Base-by-base conservation (phyloP, 495 filamentous ascomycete species). In the Chaetomium fimeti region DNA sequence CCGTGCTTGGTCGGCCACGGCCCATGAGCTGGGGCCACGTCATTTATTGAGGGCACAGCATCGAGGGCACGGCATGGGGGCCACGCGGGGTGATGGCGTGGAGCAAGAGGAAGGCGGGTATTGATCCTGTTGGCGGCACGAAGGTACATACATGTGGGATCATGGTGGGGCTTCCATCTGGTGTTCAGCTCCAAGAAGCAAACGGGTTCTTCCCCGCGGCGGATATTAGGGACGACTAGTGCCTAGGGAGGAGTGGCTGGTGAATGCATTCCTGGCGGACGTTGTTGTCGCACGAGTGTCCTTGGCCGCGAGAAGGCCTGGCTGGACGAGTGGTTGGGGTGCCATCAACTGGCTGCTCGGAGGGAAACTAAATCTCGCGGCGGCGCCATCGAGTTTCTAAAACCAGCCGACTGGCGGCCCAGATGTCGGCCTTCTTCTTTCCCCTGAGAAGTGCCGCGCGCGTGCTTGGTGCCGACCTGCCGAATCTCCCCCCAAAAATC, bases 1-100 rank as follows among this genome's bases (percentile, higher is more conserved):
- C 32, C 24, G 52, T 36, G 52, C 28, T 22, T 55, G 52, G 27
- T 22, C 27, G 16, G 18, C 15, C 9, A 13, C 52, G 52, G 52
- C 59, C 47, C 48, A 42, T 42, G 48, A 38, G 48, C 49, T 24
- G 38, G 48, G 47, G 49, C 48, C 60, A 62, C 60, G 60, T 62
- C 60, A 62, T 54, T 42, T 29, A 43, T 62, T 32, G 36, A 51
- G 58, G 15, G 45, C 58, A 60, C 58, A 38, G 47, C 58, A 20
- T 57, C 20, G 54, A 57, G 42, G 57, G 13, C 57, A 59, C 25
- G 25, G 27, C 25, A 59, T 40, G n/a, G 25, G 28, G 38, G 20
- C 8, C 32, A 57, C 54, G 45, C 28, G 42, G 45, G 58, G 24
- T 60, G 45, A 24, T 40, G 43, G 27, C 9, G 2, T 43, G 20